Conservation (phyloP, 768 basidiomycete species). For the Naganishia randhawae region DNA sequence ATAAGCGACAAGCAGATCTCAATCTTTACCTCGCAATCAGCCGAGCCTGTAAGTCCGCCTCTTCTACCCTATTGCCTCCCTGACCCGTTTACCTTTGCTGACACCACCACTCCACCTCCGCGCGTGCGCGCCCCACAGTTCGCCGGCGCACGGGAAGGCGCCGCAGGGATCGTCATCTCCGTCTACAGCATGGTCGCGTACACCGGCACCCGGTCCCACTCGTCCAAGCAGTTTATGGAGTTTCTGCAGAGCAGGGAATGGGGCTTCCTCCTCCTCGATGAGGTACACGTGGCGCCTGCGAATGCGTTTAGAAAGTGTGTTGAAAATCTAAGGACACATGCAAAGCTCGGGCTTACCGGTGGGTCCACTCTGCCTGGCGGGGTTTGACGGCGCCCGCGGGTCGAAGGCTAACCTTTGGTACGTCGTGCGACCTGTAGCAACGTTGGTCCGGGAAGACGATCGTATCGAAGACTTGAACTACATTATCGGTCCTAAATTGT, state of each 20-base stretch:
- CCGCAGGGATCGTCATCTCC: constrained; percentile 95
- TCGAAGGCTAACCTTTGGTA: too few species aligned
- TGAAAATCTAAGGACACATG: constrained; percentile 97
- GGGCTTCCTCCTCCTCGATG: constrained; percentile 96
- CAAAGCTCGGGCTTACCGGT: constrained; percentile 96
- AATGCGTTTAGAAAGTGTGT: constrained; percentile 98
- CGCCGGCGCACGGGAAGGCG: constrained; percentile 90
- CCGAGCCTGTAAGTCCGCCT: not conserved
- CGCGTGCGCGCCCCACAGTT: constrained; percentile 71
- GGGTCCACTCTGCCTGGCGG: constrained; percentile 33
- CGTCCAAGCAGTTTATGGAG: constrained; percentile 99
- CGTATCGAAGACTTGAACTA: constrained; percentile 98
- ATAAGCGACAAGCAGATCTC: constrained; percentile 94
- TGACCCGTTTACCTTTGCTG: not conserved
- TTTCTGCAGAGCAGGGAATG: constrained; percentile 96
- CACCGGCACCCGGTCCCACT: constrained; percentile 96
- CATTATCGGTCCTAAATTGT: constrained; percentile 98
- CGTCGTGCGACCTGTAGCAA: constrained; percentile 59
- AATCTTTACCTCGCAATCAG: constrained; percentile 72
- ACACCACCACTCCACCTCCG: too few species aligned
- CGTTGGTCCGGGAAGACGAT: constrained; percentile 96
- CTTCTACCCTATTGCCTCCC: not conserved
- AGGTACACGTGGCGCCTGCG: constrained; percentile 98
- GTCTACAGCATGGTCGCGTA: constrained; percentile 99
- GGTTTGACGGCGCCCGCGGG: not conserved